Conservation (phyloP, 805 yeast species). For the Yamadazyma nakazawae region DNA sequence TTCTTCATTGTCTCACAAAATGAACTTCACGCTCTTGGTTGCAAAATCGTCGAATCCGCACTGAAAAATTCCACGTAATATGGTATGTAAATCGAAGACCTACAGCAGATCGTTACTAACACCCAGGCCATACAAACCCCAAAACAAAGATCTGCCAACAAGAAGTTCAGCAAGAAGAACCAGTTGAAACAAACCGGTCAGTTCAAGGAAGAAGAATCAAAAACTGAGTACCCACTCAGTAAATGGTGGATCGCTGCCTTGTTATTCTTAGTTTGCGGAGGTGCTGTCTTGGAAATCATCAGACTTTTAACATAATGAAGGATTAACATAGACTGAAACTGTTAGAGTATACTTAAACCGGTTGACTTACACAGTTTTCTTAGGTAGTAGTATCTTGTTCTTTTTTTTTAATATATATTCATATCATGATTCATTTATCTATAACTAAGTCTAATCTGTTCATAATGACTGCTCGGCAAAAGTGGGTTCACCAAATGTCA, state of each 20-base stretch:
- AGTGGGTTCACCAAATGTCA: constrained; percentile 19
- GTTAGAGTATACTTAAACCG: no score
- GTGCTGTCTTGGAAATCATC: constrained; percentile 71
- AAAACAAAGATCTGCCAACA: constrained; percentile 83
- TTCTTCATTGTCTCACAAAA: no score
- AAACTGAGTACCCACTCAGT: constrained; percentile 51
- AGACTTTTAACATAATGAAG: neutral
- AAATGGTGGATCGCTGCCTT: constrained; percentile 61
- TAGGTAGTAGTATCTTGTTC: constrained; percentile 29
- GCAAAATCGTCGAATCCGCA: neutral
- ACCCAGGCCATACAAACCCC: constrained; percentile 74
- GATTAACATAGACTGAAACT: no score
- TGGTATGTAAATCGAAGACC: neutral
- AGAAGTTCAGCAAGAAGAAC: constrained; percentile 71
- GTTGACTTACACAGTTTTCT: no score
- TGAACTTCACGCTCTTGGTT: neutral
- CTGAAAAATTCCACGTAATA: neutral
- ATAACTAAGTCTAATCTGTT: constrained; percentile 1
- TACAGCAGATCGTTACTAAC: neutral
- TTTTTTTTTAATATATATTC: neutral
- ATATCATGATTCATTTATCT: constrained; percentile 2
- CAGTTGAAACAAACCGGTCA: constrained; percentile 70
- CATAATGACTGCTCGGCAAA: constrained; percentile 9
- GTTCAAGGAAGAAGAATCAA: constrained; percentile 44
- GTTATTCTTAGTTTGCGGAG: constrained; percentile 73